Percentiles rank a stretch among this genome's conserved stretches.
Conservation (phyloP, 2,329 filamentous ascomycete genomes). For the Arthrobotrys pseudoclavata region DNA sequence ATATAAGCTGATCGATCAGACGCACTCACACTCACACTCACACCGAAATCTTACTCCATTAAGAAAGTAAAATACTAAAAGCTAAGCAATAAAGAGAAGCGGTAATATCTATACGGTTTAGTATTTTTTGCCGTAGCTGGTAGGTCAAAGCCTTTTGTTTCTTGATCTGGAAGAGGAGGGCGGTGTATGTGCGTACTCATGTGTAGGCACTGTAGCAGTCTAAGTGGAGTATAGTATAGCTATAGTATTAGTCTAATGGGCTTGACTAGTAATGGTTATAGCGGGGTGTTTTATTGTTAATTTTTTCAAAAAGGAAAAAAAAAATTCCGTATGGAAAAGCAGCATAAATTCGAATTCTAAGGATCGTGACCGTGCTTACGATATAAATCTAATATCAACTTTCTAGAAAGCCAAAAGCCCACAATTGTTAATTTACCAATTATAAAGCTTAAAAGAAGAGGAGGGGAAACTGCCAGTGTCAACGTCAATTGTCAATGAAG, state of each 20-base stretch:
- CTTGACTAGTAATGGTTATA: slow-evolving; percentile 3
- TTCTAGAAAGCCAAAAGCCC: not conserved
- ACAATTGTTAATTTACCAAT: not conserved
- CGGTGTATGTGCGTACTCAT: not conserved
- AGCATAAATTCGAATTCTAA: not conserved
- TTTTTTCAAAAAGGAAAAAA: not conserved
- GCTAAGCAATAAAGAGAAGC: not conserved
- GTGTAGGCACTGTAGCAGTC: not conserved
- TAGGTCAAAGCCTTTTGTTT: slow-evolving; percentile 12
- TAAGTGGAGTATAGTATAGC: not conserved
- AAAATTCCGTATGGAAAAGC: slow-evolving; percentile 10
- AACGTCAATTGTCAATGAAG: slow-evolving; percentile 1
- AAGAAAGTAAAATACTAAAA: not conserved
- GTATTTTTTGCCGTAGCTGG: not conserved
- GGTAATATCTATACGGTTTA: not conserved
- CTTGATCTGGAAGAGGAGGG: not conserved
- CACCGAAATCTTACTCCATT: not conserved
- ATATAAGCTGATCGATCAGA: not conserved
- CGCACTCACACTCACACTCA: not conserved
- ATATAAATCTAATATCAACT: too few relatives aligned
- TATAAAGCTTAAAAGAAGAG: not conserved
- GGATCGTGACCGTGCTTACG: too few relatives aligned
- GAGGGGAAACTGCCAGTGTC: not conserved
- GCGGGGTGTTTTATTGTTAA: not conserved
- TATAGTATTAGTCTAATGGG: not conserved